A percentile compares a stretch with the other conserved stretches of the same genome.
Conservation (phyloP, 768 basidiomycete species). For the Mycena maculata region DNA sequence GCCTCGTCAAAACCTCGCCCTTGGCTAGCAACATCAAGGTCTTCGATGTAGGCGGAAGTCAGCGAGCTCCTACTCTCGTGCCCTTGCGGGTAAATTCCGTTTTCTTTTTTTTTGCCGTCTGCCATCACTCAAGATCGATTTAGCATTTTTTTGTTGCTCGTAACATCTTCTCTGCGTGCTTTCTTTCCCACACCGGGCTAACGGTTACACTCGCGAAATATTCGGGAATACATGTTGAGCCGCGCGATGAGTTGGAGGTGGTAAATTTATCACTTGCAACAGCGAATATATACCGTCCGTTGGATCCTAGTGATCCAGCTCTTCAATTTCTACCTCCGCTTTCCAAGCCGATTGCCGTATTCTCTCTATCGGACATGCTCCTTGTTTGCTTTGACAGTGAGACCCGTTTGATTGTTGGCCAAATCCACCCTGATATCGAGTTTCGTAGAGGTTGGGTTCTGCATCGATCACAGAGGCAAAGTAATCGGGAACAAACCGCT, state of each 20-base stretch:
- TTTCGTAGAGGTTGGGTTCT: constrained; percentile 83
- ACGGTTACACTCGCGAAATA: constrained; percentile 36
- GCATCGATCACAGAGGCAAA: constrained; percentile 82
- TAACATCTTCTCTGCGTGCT: constrained; percentile 78
- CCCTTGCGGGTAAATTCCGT: not conserved
- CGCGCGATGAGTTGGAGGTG: constrained; percentile 32
- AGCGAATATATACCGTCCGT: constrained; percentile 78
- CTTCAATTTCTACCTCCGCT: constrained; percentile 57
- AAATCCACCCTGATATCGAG: not conserved
- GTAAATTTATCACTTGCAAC: constrained; percentile 77
- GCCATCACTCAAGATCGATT: not conserved
- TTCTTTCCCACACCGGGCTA: constrained; percentile 59
- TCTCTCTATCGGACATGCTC: constrained; percentile 80
- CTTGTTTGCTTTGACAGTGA: constrained; percentile 83
- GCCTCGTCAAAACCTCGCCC: constrained; percentile 79
- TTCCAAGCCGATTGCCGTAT: constrained; percentile 77
- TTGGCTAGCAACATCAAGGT: constrained; percentile 82
- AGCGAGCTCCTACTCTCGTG: not conserved
- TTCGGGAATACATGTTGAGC: constrained; percentile 13
- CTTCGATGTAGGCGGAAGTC: constrained; percentile 53
- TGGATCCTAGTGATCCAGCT: constrained; percentile 76
- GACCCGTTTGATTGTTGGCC: constrained; percentile 28
- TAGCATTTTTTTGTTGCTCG: constrained; percentile 87
- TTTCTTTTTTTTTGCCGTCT: not conserved
- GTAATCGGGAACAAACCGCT: constrained; percentile 73